phyloP scores from a whole-genome alignment of 371 early-diverging fungal genomes.

The Chytridiales sp. region DNA sequence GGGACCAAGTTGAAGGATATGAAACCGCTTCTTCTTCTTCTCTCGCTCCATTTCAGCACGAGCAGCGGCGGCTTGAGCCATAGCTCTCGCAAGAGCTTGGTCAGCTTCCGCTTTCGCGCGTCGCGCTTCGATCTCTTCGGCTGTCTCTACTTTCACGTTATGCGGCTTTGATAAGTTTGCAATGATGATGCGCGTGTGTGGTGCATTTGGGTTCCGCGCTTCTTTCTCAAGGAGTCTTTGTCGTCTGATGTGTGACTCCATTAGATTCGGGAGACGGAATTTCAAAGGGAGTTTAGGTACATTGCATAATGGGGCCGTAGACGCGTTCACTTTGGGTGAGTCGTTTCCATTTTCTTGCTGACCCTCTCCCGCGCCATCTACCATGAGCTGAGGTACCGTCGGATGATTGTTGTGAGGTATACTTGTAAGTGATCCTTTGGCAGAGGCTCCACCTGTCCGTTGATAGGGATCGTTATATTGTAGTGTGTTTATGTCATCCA shows the following conservation, averaged over 20 bases:
- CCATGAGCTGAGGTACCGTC: no score
- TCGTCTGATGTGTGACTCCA: slow-evolving; percentile 15
- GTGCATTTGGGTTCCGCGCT: slow-evolving; percentile 8
- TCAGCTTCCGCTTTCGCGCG: neutral
- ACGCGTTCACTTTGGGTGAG: no score
- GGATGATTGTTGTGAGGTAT: no score
- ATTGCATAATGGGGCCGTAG: no score
- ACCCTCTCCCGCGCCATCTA: no score
- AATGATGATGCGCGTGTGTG: slow-evolving; percentile 19
- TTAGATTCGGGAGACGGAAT: slow-evolving; percentile 15
- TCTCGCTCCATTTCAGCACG: neutral
- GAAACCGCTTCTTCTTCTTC: neutral
- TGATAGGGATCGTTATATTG: no score
- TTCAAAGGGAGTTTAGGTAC: no score
- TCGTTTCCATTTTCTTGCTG: no score
- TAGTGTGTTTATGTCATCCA: no score
- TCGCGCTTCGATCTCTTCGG: neutral
- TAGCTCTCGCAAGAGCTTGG: neutral
- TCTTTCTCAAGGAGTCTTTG: slow-evolving; percentile 17
- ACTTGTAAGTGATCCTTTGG: no score
- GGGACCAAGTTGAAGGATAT: slow-evolving; percentile 6
- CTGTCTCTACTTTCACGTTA: neutral
- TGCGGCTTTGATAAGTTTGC: slow-evolving; percentile 15
- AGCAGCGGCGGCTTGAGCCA: neutral
- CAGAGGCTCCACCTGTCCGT: no score